Percentiles rank a stretch among this genome's conserved stretches.
phyloP scores from a whole-genome alignment of 2,329 filamentous ascomycete species.

The Zymoseptoria passerinii region DNA sequence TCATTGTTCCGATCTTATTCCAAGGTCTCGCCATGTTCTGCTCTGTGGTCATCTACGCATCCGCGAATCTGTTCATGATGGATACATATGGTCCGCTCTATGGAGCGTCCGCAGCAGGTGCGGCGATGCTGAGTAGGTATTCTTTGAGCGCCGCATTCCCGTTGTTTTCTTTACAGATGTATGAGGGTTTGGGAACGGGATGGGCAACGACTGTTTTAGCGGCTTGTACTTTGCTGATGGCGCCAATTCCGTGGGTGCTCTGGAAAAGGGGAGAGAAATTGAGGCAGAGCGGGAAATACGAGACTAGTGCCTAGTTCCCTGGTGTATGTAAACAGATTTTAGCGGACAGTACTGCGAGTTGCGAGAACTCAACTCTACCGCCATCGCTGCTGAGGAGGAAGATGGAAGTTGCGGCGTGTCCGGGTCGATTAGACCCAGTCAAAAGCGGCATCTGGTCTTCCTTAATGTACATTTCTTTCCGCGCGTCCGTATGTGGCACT shows the following conservation, averaged over 20 bases:
- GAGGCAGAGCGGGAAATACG: slow-evolving; percentile 8
- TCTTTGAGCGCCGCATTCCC: slow-evolving; percentile 30
- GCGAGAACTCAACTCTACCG: background rate
- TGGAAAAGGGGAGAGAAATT: slow-evolving; percentile 12
- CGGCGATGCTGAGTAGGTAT: slow-evolving; percentile 26
- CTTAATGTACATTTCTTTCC: background rate
- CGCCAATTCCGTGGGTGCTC: slow-evolving; percentile 25
- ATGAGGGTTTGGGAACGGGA: slow-evolving; percentile 30
- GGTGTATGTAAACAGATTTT: background rate
- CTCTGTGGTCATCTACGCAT: slow-evolving; percentile 26
- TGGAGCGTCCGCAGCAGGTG: slow-evolving; percentile 29
- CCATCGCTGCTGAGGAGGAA: background rate
- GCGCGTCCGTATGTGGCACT: background rate
- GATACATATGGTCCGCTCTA: slow-evolving; percentile 34
- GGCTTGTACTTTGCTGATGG: slow-evolving; percentile 26
- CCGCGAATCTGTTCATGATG: slow-evolving; percentile 33
- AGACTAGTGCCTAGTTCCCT: background rate
- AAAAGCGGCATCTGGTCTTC: background rate
- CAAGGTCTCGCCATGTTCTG: slow-evolving; percentile 15
- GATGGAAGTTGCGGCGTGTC: background rate
- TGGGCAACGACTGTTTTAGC: slow-evolving; percentile 36
- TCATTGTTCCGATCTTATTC: slow-evolving; percentile 31
- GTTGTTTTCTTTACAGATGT: slow-evolving; percentile 36
- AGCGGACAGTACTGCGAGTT: background rate
- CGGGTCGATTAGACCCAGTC: background rate